These are phyloP conservation scores for Leccinum arenicola DNA, from an alignment of 768 basidiomycete species.

Conservation along the genomic window DNA sequence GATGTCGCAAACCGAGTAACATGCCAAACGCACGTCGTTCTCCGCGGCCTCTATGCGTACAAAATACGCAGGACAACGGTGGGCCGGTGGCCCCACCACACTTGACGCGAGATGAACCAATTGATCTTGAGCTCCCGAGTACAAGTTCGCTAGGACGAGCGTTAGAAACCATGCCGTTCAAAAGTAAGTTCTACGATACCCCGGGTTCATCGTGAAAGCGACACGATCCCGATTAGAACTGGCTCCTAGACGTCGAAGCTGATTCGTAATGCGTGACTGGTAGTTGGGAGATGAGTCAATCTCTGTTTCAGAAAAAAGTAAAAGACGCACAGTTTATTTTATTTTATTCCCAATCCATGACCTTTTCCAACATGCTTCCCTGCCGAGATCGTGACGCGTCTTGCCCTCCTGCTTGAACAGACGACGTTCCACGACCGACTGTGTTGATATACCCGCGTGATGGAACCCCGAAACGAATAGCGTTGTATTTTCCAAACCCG, in stretches of 20 bases:
- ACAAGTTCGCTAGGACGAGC: slow-evolving; percentile 62
- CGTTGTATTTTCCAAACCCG: slow-evolving; percentile 82
- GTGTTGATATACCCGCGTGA: slow-evolving; percentile 97
- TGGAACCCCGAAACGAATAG: slow-evolving; percentile 87
- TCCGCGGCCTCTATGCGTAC: slow-evolving; percentile 76
- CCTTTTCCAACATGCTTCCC: slow-evolving; percentile 42
- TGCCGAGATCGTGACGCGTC: slow-evolving; percentile 91
- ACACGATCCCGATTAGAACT: no score
- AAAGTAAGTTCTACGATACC: slow-evolving; percentile 39
- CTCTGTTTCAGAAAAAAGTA: no score
- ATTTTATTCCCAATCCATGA: no score
- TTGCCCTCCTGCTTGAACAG: slow-evolving; percentile 78
- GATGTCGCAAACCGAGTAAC: not conserved
- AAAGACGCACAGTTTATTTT: no score
- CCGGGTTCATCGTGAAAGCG: no score
- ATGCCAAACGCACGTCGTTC: slow-evolving; percentile 53
- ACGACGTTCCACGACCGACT: slow-evolving; percentile 96
- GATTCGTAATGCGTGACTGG: no score
- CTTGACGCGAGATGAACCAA: no score
- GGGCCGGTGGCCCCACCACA: slow-evolving; percentile 94
- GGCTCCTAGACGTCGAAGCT: no score
- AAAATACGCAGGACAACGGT: slow-evolving; percentile 93
- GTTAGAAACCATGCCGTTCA: not conserved
- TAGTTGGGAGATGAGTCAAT: no score
- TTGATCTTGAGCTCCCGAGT: slow-evolving; percentile 18